A percentile compares a stretch with the other conserved stretches of the same genome.
These are phyloP conservation scores for Macrolepiota dolichaula DNA, from an alignment of 768 basidiomycete genomes.

Conservation along the genomic window DNA sequence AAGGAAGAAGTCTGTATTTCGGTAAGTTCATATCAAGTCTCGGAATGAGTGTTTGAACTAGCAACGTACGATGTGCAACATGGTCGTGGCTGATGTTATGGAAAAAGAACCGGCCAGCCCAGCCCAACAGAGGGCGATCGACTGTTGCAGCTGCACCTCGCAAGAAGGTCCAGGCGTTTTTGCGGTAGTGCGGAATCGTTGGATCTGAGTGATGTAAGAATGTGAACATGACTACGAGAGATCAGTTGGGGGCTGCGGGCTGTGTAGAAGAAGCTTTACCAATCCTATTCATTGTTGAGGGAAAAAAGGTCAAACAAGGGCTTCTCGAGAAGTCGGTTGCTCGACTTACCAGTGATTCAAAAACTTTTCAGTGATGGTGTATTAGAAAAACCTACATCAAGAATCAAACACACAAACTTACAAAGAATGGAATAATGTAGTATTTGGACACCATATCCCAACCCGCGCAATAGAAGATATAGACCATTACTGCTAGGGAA, in stretches of 20 bases:
- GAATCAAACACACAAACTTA: conserved; percentile 18
- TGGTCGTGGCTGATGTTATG: conserved; percentile 47
- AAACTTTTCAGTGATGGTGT: conserved; percentile 22
- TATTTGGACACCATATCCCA: conserved; percentile 25
- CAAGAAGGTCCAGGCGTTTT: conserved; percentile 45
- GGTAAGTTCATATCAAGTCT: not conserved
- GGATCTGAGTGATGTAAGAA: conserved; percentile 56
- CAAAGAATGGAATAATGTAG: conserved; percentile 42
- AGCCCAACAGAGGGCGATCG: conserved; percentile 49
- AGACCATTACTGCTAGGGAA: conserved; percentile 23
- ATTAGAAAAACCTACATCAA: not conserved
- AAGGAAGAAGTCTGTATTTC: conserved; percentile 38
- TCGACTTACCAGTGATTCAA: conserved; percentile 39
- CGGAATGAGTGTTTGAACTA: not conserved
- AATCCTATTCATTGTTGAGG: not conserved
- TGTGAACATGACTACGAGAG: conserved; percentile 42
- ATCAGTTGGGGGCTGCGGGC: not conserved
- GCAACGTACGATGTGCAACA: conserved; percentile 32
- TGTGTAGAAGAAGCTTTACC: not conserved
- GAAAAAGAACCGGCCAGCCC: conserved; percentile 52
- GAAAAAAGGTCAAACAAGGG: not conserved
- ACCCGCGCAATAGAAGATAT: conserved; percentile 21
- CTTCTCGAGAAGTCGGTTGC: not conserved
- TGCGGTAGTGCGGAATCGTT: conserved; percentile 52
- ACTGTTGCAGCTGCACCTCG: conserved; percentile 52